Base-by-base conservation (phyloP, 495 filamentous ascomycete genomes). In the Talaromyces adpressus region DNA sequence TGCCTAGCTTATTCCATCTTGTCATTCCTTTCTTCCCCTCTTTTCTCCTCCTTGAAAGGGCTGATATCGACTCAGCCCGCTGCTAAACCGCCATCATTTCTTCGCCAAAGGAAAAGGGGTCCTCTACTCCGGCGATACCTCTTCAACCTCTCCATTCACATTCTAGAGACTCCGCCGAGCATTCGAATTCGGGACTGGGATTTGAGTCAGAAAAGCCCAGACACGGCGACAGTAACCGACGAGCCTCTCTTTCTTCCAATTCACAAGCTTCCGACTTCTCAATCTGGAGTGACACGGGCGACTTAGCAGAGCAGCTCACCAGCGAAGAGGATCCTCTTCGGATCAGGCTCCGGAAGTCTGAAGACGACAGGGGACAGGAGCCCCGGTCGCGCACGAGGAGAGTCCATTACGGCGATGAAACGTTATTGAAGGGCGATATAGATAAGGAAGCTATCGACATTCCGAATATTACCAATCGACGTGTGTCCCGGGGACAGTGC, bases 201-300 rank as follows among this genome's bases (percentile, higher is more conserved):
- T 70, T 71, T 23, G 70, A 73, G 63, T 74, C 77, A 70, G 83
- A 86, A 68, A 49, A 62, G 32, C 18, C 8, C 60, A 62, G 25
- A 32, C 23, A 49, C 39, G 76, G 77, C 70, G 74, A 77, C 67
- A 72, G 72, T 62, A 80, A 76, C 68, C 79, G 79, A 64, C 82
- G 77, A 22, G 82, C 80, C 61, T 81, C 81, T 67, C 78, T 79
- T 67, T 81, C 79, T 59, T 73, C 77, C 76, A 82, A 79, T 73
- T 88, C 87, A 62, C 80, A 75, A 68, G 85, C 83, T 70, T 91
- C 89, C 60, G 87, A 89, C 67, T 88, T 89, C 73, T 93, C 91
- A 30, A 74, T 84, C 62, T 96, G 91, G 92, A 91, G 91, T 71
- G 91, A 96, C 70, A 94, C 92, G 56, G 94, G 92, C 59, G 94